A percentile compares a stretch with the other conserved stretches of the same genome.
Evolutionary conservation across 495 filamentous ascomycete species (phyloP).

Genomic region (Niebla homalea): DNA sequence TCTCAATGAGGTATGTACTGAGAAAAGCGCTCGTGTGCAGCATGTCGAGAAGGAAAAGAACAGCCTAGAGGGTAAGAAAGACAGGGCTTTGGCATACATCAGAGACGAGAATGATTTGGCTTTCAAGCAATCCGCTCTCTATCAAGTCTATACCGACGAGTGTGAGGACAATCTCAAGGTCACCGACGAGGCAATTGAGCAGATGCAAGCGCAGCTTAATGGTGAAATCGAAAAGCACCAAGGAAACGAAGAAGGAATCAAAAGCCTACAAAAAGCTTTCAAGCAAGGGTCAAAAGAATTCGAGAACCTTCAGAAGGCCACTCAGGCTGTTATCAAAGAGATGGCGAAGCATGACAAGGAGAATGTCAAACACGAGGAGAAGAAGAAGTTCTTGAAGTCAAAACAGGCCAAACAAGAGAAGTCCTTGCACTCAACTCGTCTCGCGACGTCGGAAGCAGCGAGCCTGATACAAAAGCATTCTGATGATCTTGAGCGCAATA

Average conservation of each 20-base stretch:
- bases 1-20: slow-evolving; percentile 84
- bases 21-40: slow-evolving; percentile 88
- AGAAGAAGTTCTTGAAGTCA: slow-evolving; percentile 76
- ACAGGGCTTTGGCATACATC: slow-evolving; percentile 80
- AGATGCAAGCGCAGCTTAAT: slow-evolving; percentile 81
- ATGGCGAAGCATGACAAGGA: slow-evolving; percentile 90
- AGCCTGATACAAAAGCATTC: slow-evolving; percentile 63
- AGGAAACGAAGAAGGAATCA: slow-evolving; percentile 84
- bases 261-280: slow-evolving; percentile 73
- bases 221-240: slow-evolving; percentile 82
- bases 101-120: slow-evolving; percentile 86
- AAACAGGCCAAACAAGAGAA: slow-evolving; percentile 97
- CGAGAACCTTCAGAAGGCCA: slow-evolving; percentile 68
- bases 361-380: slow-evolving; percentile 92
- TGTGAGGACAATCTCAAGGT: slow-evolving; percentile 79
- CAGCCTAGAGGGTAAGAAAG: slow-evolving; percentile 84
- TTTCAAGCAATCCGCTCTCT: slow-evolving; percentile 75
- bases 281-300: slow-evolving; percentile 68
- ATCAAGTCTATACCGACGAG: slow-evolving; percentile 79
- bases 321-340: slow-evolving; percentile 70
- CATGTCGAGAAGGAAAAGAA: slow-evolving; percentile 97
- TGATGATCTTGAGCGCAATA: slow-evolving; percentile 64
- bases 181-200: slow-evolving; percentile 74
- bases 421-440: slow-evolving; percentile 53
- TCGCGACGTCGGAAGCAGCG: slow-evolving; percentile 58